These are phyloP conservation scores for Pseudopithomyces chartarum DNA, from an alignment of 2,329 filamentous ascomycete species.

Conservation along the genomic window DNA sequence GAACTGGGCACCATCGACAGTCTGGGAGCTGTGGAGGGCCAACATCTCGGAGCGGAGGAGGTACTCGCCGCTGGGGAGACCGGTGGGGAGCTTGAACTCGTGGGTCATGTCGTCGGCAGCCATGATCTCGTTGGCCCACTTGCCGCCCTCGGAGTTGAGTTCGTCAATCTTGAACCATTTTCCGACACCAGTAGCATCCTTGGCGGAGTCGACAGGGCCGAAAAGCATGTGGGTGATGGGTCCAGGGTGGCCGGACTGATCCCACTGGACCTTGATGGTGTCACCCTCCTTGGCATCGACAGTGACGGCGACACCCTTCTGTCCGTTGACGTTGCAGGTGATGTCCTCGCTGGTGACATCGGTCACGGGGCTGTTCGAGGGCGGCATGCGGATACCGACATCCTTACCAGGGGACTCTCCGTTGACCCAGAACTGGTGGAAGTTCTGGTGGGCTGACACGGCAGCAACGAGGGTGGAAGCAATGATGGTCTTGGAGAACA, in stretches of 20 bases:
- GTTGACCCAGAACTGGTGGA: slow-evolving; percentile 40
- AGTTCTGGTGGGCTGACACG: slow-evolving; percentile 40
- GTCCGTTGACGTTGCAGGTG: slow-evolving; percentile 39
- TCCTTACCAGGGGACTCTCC: slow-evolving; percentile 35
- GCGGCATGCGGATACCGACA: slow-evolving; percentile 42
- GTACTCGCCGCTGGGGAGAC: slow-evolving; percentile 46
- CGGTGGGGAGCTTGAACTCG: slow-evolving; percentile 47
- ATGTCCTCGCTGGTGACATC: slow-evolving; percentile 40
- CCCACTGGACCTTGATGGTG: slow-evolving; percentile 41
- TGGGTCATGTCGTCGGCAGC: slow-evolving; percentile 44
- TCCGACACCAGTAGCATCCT: slow-evolving; percentile 34
- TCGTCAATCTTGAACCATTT: slow-evolving; percentile 47
- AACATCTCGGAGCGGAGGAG: slow-evolving; percentile 54
- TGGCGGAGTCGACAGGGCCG: slow-evolving; percentile 61
- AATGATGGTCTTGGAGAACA: slow-evolving; percentile 38
- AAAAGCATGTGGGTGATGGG: slow-evolving; percentile 43
- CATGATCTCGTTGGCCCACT: slow-evolving; percentile 44
- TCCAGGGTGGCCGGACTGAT: slow-evolving; percentile 39
- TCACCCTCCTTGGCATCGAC: slow-evolving; percentile 34
- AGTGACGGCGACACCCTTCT: slow-evolving; percentile 31
- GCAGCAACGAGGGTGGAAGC: slow-evolving; percentile 30
- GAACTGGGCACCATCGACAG: slow-evolving; percentile 48
- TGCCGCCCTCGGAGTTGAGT: slow-evolving; percentile 30
- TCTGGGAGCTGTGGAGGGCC: slow-evolving; percentile 49
- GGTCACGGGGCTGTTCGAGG: slow-evolving; percentile 38